A percentile compares a stretch with the other conserved stretches of the same genome.
These are phyloP conservation scores for Rhizoclosmatium globosum DNA, from an alignment of 192 early-diverging fungal genomes.

Conservation along the genomic window DNA sequence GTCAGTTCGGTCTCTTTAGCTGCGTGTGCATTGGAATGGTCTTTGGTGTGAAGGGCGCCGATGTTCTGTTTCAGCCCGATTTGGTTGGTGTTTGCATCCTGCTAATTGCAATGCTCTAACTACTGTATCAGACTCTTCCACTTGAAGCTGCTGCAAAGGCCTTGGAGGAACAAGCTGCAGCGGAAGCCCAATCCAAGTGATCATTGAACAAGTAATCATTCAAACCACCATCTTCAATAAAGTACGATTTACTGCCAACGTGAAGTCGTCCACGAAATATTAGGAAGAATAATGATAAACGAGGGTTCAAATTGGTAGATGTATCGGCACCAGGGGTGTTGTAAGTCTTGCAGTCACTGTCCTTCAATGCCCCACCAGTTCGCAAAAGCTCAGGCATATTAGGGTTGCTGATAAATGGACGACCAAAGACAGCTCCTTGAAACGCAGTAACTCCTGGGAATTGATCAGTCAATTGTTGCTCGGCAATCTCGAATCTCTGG, in stretches of 20 bases:
- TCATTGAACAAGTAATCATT: too few species aligned
- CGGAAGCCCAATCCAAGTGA: background rate
- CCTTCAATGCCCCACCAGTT: background rate
- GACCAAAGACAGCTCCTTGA: constrained; percentile 23
- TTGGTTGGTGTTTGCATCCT: constrained; percentile 4
- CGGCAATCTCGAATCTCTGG: background rate
- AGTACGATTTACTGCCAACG: too few species aligned
- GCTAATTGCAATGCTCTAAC: background rate
- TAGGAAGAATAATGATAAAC: too few species aligned
- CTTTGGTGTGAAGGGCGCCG: constrained; percentile 10
- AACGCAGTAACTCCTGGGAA: background rate
- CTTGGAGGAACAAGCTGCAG: constrained; percentile 2
- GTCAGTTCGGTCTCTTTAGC: constrained; percentile 29
- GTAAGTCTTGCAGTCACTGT: constrained; percentile 7
- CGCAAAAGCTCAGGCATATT: constrained; percentile 6
- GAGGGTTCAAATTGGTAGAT: background rate
- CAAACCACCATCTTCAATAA: too few species aligned
- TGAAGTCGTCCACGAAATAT: too few species aligned
- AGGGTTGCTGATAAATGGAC: constrained; percentile 14
- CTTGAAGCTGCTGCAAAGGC: constrained; percentile 30
- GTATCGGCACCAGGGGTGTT: background rate
- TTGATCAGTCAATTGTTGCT: background rate
- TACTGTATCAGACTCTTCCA: constrained; percentile 25
- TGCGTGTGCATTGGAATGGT: constrained; percentile 25
- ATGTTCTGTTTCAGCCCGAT: constrained; percentile 19